Base-by-base conservation (phyloP, 176 grass and related monocot genomes). In the Pontederia crassipes region DNA sequence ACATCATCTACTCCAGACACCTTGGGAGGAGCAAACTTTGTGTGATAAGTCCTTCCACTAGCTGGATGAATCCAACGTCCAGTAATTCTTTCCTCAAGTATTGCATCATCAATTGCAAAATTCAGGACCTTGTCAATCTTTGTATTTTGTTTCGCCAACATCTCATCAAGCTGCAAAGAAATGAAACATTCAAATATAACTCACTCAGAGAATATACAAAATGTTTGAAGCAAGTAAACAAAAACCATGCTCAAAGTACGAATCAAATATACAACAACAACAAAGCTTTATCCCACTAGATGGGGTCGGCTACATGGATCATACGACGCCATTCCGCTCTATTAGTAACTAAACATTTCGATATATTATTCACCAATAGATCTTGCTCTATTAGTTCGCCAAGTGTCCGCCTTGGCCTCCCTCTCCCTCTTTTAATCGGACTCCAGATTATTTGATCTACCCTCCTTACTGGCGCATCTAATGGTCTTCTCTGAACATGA, bases 31-130 rank as follows among this genome's bases (percentile, higher is more conserved):
- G 87, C 83, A 68, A 82, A 97, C 69, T 97, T 97, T 11, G 81
- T 75, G 76, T 97, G 92, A 68, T 97, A 97, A 58, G 84, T 91
- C 75, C 92, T 82, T 26, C 92, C 92, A 71, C 87, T 97, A 11
- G 87, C 11, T 52, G 71, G 66, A 67, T 97, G 92, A 60, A 97
- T 91, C 92, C 92, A 91, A 20, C 92, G 87, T 16, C 92, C 87
- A 65, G 87, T 97, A 64, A 97, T 97, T 72, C 92, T 82, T 46
- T 97, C 92, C 73, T 97, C 92, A 71, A 97, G 69, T 67, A 97
- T 81, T 48, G 51, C 70, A 83, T 97, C 92, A 66, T 91, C 87
- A 50, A 97, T 97, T 54, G 84, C 92, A 28, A 91, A 97, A 54
- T 97, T 97, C 13, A 97, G 61, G 52, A 97, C 87, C 62, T 91